A percentile compares a stretch with the other conserved stretches of the same genome.
phyloP scores from a whole-genome alignment of 2,329 filamentous ascomycete species.

The Fusarium veterinarium region DNA sequence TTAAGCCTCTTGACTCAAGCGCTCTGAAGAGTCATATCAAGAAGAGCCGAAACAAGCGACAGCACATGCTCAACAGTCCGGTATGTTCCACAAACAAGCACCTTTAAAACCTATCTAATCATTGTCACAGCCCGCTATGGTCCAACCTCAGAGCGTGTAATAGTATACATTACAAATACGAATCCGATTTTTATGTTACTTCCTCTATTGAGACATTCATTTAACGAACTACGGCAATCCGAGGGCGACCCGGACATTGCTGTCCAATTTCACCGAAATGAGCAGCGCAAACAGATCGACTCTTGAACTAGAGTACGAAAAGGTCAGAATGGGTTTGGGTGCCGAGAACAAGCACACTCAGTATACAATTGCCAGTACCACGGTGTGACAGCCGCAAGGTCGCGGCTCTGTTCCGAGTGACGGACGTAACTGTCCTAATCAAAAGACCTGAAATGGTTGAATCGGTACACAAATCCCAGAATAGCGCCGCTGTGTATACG shows the following conservation, averaged over 20 bases:
- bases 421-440: slow-evolving; percentile 45
- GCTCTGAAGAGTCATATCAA: slow-evolving; percentile 99
- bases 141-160: slow-evolving; percentile 68
- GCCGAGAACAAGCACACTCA: slow-evolving; percentile 32
- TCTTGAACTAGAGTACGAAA: slow-evolving; percentile 28
- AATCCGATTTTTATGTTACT: slow-evolving; percentile 34
- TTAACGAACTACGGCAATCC: slow-evolving; percentile 35
- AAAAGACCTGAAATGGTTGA: slow-evolving; percentile 46
- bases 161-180: slow-evolving; percentile 34
- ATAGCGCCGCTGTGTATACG: slow-evolving; percentile 30
- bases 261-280: slow-evolving; percentile 28
- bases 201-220: slow-evolving; percentile 38
- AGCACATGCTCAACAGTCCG: slow-evolving; percentile 95
- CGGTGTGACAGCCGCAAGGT: slow-evolving; percentile 48
- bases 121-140: slow-evolving; percentile 60
- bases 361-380: slow-evolving; percentile 40
- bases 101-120: slow-evolving; percentile 7
- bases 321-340: slow-evolving; percentile 29
- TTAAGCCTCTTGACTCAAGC: slow-evolving; percentile 96
- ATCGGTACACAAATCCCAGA: slow-evolving; percentile 34
- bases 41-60: slow-evolving; percentile 93
- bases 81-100: slow-evolving; percentile 65
- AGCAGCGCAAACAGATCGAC: slow-evolving; percentile 34
- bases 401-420: slow-evolving; percentile 39
- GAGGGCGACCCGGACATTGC: slow-evolving; percentile 41